Percentiles rank a stretch among this genome's conserved stretches.
These are phyloP conservation scores for Phytophthora megakarya DNA, from an alignment of 352 stramenopile species.

Conservation along the genomic window DNA sequence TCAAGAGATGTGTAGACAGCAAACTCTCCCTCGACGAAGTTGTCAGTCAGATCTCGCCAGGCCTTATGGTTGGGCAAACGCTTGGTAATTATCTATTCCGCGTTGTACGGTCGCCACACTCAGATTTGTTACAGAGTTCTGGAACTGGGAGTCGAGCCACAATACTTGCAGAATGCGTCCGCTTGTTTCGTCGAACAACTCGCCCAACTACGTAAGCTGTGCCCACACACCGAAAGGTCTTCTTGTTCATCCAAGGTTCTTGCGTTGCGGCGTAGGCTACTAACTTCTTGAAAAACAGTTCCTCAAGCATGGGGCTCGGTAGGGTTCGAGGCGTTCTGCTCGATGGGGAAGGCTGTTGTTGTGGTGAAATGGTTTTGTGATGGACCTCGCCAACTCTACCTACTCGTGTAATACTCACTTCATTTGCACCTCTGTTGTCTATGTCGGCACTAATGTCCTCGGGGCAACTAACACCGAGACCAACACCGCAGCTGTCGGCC, in stretches of 20 bases:
- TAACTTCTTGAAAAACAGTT: not conserved
- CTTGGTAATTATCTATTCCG: slow-evolving; percentile 12
- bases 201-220: slow-evolving; percentile 10
- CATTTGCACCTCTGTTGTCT: no score
- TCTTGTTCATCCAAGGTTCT: slow-evolving; percentile 1
- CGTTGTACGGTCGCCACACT: slow-evolving; percentile 3
- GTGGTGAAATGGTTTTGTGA: not conserved
- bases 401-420: no score
- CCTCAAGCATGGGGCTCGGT: not conserved
- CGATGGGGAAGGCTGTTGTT: not conserved
- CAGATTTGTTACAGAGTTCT: not conserved
- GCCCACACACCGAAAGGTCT: not conserved
- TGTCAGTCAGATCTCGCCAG: slow-evolving; percentile 15
- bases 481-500: no score
- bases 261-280: not conserved
- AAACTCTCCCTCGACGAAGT: slow-evolving; percentile 6
- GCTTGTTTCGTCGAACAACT: not conserved
- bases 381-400: not conserved
- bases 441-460: no score
- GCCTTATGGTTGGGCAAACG: not conserved
- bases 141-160: slow-evolving; percentile 7
- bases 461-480: no score
- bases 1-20: slow-evolving; percentile 5
- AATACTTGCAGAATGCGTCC: not conserved
- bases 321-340: not conserved